Evolutionary conservation across 2,329 filamentous ascomycete species (phyloP).

Genomic region (Samsoniella hepiali): DNA sequence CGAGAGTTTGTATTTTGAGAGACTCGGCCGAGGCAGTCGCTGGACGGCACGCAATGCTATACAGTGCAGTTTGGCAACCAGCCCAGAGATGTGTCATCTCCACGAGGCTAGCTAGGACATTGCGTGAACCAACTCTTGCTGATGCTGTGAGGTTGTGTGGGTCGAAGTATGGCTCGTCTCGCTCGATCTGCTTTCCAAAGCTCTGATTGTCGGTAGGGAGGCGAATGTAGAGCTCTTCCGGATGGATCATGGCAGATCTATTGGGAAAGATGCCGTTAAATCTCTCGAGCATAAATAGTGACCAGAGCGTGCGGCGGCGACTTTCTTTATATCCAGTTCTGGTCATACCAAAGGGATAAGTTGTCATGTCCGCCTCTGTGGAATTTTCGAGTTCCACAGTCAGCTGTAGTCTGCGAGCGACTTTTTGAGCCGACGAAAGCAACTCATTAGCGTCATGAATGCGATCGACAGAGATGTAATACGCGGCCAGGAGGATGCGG

Average conservation of each 20-base stretch:
- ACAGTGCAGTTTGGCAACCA: conserved; percentile 58
- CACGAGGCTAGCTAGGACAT: conserved; percentile 58
- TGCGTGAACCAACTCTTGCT: conserved; percentile 31
- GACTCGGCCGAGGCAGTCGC: conserved; percentile 28
- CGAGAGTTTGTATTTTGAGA: conserved; percentile 43
- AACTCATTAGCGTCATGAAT: conserved; percentile 61
- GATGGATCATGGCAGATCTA: conserved; percentile 53
- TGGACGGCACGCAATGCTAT: conserved; percentile 35
- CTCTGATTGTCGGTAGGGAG: conserved; percentile 59
- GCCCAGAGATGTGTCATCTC: conserved; percentile 64
- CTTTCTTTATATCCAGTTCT: conserved; percentile 60
- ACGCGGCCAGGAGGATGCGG: conserved; percentile 63
- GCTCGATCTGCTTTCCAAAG: conserved; percentile 60
- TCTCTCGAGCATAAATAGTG: conserved; percentile 66
- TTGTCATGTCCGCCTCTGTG: conserved; percentile 36
- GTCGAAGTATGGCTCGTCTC: conserved; percentile 59
- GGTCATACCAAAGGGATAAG: conserved; percentile 56
- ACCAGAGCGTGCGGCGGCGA: conserved; percentile 69
- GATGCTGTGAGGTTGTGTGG: conserved; percentile 34
- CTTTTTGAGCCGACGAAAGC: conserved; percentile 58
- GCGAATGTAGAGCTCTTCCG: conserved; percentile 64
- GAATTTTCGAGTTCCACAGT: conserved; percentile 58
- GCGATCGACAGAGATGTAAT: conserved; percentile 61
- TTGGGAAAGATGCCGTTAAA: conserved; percentile 58
- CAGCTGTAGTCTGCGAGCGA: conserved; percentile 57